phyloP scores from a whole-genome alignment of 169 alveolate species.

The Eimeria tenella region DNA sequence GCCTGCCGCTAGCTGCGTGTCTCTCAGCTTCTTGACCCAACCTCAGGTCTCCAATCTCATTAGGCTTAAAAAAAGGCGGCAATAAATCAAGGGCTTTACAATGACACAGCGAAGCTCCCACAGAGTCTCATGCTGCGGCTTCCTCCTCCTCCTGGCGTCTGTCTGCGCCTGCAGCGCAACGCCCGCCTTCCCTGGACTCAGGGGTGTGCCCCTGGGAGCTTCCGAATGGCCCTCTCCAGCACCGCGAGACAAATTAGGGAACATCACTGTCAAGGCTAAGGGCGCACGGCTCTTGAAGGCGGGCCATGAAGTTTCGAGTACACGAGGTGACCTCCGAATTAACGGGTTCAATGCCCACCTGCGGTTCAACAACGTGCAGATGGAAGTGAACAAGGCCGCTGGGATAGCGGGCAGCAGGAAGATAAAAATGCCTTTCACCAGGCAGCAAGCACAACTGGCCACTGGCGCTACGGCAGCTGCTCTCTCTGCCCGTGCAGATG shows the following conservation, averaged over 20 bases:
- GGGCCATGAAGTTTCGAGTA: background rate
- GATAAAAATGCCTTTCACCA: slow-evolving; percentile 23
- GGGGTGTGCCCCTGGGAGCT: too few relatives aligned
- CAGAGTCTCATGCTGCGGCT: too few relatives aligned
- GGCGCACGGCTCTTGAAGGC: background rate
- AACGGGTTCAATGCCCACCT: slow-evolving; percentile 29
- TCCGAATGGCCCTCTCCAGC: too few relatives aligned
- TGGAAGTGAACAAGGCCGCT: background rate
- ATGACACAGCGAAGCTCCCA: too few relatives aligned
- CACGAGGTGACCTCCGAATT: background rate
- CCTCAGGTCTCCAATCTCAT: too few relatives aligned
- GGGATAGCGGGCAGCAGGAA: background rate
- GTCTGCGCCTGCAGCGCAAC: too few relatives aligned
- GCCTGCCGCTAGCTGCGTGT: too few relatives aligned
- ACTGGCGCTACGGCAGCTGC: slow-evolving; percentile 7
- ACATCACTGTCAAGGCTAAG: background rate
- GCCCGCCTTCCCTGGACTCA: too few relatives aligned
- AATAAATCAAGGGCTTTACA: too few relatives aligned
- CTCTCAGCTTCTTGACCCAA: too few relatives aligned
- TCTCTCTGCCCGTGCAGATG: background rate
- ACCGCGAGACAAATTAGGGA: background rate
- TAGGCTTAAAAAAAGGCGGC: too few relatives aligned
- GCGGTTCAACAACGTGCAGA: background rate
- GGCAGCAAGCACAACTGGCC: background rate
- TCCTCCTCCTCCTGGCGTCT: too few relatives aligned